These are phyloP conservation scores for Ceratocystis papillata DNA, from an alignment of 2,329 filamentous ascomycete genomes.

Conservation along the genomic window DNA sequence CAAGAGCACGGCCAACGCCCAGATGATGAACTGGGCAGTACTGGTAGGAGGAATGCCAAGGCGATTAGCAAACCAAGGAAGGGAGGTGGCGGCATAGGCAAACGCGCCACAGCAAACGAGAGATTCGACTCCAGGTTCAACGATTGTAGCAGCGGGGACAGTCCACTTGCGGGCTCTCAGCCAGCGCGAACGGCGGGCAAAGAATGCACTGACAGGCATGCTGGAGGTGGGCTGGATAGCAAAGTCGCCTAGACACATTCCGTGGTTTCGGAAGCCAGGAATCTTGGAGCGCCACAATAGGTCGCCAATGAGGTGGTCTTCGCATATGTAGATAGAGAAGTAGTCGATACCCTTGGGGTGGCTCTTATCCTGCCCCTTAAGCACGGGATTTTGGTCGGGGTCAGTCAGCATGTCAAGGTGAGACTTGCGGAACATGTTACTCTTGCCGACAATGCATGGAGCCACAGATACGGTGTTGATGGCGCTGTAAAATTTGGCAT, in stretches of 20 bases:
- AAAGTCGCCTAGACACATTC: constrained; percentile 71
- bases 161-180: constrained; percentile 90
- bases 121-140: constrained; percentile 86
- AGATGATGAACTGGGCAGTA: constrained; percentile 53
- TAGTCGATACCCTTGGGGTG: constrained; percentile 64
- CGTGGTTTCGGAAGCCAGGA: constrained; percentile 64
- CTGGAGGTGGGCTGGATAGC: constrained; percentile 80
- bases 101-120: constrained; percentile 74
- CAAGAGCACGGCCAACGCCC: constrained; percentile 50
- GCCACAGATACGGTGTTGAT: constrained; percentile 89
- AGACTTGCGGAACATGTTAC: constrained; percentile 93
- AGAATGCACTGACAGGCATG: constrained; percentile 67
- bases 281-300: constrained; percentile 66
- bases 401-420: constrained; percentile 68
- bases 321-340: constrained; percentile 94
- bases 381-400: constrained; percentile 37
- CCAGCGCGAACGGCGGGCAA: constrained; percentile 77
- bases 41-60: constrained; percentile 54
- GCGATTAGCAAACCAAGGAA: constrained; percentile 49
- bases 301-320: constrained; percentile 93
- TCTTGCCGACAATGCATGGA: constrained; percentile 91
- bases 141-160: constrained; percentile 74
- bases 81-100: constrained; percentile 63
- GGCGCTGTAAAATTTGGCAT: constrained; percentile 94
- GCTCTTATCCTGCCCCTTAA: constrained; percentile 30